A percentile compares a stretch with the other conserved stretches of the same genome.
These are phyloP conservation scores for Blakeslea trispora DNA, from an alignment of 371 early-diverging fungal genomes.

Conservation along the genomic window DNA sequence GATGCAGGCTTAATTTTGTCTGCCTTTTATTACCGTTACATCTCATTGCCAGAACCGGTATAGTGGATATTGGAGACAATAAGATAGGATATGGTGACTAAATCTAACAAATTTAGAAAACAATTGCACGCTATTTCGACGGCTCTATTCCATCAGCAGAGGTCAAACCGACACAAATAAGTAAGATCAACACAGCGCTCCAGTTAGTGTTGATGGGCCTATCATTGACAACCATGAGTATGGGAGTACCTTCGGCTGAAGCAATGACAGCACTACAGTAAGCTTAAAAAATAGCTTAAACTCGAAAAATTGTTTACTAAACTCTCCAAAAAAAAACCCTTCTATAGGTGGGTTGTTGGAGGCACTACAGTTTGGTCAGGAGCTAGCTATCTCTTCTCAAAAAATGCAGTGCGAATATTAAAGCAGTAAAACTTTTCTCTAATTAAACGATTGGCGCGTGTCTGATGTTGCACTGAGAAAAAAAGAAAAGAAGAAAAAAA, in stretches of 20 bases:
- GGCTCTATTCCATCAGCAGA: conserved; percentile 90
- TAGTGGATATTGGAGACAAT: background rate
- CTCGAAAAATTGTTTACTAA: no score
- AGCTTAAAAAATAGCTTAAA: conserved; percentile 9
- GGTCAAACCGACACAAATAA: conserved; percentile 84
- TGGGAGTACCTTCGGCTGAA: conserved; percentile 35
- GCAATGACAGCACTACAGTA: conserved; percentile 47
- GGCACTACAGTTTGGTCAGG: conserved; percentile 84
- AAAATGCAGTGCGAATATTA: conserved; percentile 72
- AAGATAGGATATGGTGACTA: background rate
- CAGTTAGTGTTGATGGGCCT: conserved; percentile 83
- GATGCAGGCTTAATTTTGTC: conserved; percentile 81
- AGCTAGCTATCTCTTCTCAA: conserved; percentile 74
- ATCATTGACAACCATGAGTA: conserved; percentile 59
- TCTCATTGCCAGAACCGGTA: conserved; percentile 86
- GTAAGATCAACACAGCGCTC: conserved; percentile 91
- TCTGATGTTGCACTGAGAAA: background rate
- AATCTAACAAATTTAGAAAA: conserved; percentile 59
- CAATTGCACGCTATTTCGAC: conserved; percentile 85
- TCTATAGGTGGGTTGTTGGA: conserved; percentile 66
- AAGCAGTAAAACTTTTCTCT: conserved; percentile 15
- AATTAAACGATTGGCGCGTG: background rate
- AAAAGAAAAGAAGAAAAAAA: background rate
- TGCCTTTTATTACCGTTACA: conserved; percentile 85
- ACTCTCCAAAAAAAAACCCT: background rate